Evolutionary conservation across 176 grass and related monocot genomes (phyloP), one percentile per base, ranked within the genome.

Genomic region (Bolboschoenus planiculmis): DNA sequence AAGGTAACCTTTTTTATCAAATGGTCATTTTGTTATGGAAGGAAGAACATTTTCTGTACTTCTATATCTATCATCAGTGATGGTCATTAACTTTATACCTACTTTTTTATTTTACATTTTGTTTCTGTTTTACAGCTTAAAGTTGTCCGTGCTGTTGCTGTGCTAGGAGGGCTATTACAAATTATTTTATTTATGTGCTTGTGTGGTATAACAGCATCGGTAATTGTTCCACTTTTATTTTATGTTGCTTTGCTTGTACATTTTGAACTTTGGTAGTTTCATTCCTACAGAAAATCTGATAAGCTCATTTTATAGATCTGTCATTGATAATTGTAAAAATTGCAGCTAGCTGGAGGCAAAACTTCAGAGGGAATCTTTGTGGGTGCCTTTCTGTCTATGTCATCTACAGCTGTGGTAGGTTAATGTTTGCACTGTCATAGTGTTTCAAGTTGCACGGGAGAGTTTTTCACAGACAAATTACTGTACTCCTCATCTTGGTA

Each of bases 181-280:
- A 96, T 99, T 89, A 82, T 91, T 80, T 83, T 99, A 31, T 99
- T 99, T 63, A 99, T 99, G 93, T 96, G 94, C 42, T 94, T 99
- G 33, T 99, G 97, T 90, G 97, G 97, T 66, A 86, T 99, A 86
- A 91, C 90, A 71, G 97, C 93, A 10, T 96, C 93, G 82, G 97
- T 99, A 91, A 46, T 84, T 87, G 79, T 88, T 57, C 21, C 23
- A 31, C 47, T 79, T 88, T 34, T 84, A 50, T 43, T 53, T 86
- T 53, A 74, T 55, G 35, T 83, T 86, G 79, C 35, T 71, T 61
- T 8, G 33, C 76, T 65, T 78, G 56, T 37, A 74, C 82, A 8
- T 60, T 29, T 76, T 80, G 11, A 75, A 57, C 70, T 26, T 58
- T 47, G 36, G 61, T 74, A 42, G 40, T 84, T 39, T 76, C 5